These are phyloP conservation scores for Noccaea bulbosa DNA, from an alignment of 345 rosid species.

Conservation along the genomic window DNA sequence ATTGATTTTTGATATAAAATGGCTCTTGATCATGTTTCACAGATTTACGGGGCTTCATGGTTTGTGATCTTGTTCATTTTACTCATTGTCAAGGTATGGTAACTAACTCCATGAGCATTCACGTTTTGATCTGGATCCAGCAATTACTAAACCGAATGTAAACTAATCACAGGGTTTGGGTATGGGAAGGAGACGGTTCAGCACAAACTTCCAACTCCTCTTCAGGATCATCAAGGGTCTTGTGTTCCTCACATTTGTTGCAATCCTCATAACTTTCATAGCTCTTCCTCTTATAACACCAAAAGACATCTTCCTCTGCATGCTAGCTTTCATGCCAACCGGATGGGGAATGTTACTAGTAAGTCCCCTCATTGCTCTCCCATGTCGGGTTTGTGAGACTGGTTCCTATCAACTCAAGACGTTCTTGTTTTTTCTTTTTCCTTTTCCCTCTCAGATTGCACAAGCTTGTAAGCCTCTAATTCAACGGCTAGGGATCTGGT, in stretches of 20 bases:
- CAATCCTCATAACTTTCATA: constrained; percentile 55
- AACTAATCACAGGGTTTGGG: constrained; percentile 59
- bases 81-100: constrained; percentile 48
- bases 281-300: constrained; percentile 71
- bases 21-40: constrained; percentile 9
- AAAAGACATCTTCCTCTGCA: constrained; percentile 65
- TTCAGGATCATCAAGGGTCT: constrained; percentile 77
- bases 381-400: constrained; percentile 16
- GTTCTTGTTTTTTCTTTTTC: neutral
- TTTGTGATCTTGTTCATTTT: constrained; percentile 35
- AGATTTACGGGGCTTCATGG: constrained; percentile 52
- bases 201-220: constrained; percentile 76
- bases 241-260: constrained; percentile 63
- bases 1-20: neutral
- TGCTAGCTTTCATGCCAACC: constrained; percentile 94
- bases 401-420: neutral
- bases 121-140: constrained; percentile 1
- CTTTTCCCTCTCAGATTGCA: constrained; percentile 53
- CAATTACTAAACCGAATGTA: neutral
- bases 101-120: constrained; percentile 10
- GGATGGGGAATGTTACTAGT: constrained; percentile 92
- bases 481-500: constrained; percentile 66
- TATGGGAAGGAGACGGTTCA: constrained; percentile 65
- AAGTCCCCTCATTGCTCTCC: constrained; percentile 37
- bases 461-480: constrained; percentile 80